Conservation (phyloP, 768 basidiomycete genomes). For the Guyanaporus albipodus region DNA sequence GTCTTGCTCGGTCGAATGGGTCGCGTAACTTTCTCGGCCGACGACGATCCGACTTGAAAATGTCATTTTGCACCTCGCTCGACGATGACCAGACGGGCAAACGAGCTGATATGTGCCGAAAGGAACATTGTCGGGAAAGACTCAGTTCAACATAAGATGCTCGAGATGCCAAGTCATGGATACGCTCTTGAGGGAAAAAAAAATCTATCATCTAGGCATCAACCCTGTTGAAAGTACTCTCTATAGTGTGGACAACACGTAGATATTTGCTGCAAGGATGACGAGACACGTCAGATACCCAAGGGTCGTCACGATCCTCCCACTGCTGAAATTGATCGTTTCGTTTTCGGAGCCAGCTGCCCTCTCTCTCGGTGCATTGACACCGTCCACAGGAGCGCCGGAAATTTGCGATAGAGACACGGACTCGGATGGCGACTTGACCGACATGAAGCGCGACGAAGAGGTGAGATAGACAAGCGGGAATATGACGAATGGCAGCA, state of each 20-base stretch:
- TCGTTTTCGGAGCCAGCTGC: conserved; percentile 28
- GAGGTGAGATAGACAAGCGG: conserved; percentile 76
- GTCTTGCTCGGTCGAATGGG: too few species aligned
- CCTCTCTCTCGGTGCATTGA: neutral
- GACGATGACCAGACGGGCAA: too few species aligned
- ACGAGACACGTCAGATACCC: conserved; percentile 62
- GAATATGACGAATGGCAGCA: conserved; percentile 81
- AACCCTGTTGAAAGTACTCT: too few species aligned
- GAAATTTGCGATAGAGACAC: neutral
- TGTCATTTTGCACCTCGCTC: too few species aligned
- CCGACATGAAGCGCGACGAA: conserved; percentile 64
- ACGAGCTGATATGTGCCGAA: too few species aligned
- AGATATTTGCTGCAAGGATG: conserved; percentile 68
- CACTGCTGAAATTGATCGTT: conserved; percentile 61
- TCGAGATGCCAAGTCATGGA: too few species aligned
- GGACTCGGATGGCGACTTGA: conserved; percentile 27
- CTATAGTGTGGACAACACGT: conserved; percentile 61
- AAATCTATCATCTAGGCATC: neutral
- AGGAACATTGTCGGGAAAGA: too few species aligned
- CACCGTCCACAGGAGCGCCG: neutral
- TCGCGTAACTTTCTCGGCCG: too few species aligned
- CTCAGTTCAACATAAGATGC: too few species aligned
- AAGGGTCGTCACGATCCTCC: conserved; percentile 44
- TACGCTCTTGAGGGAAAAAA: neutral
- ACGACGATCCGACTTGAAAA: too few species aligned